phyloP scores from a whole-genome alignment of 192 early-diverging fungal species.

The Bifiguratus adelaidae region DNA sequence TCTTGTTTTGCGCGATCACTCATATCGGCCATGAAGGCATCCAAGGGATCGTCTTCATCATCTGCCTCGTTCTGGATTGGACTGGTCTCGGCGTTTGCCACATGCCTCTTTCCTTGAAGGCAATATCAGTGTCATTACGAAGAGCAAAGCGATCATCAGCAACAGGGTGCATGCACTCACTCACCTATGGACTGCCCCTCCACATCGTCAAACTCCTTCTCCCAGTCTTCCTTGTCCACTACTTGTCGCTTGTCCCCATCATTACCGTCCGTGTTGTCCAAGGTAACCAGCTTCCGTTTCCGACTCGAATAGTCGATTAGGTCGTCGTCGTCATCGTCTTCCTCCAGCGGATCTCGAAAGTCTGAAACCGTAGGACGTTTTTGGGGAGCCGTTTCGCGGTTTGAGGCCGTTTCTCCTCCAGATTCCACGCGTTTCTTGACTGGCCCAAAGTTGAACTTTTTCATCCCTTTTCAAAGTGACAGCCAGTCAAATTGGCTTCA shows the following conservation, averaged over 20 bases:
- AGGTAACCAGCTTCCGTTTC: slow-evolving; percentile 10
- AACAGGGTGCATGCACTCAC: neutral
- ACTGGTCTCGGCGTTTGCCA: neutral
- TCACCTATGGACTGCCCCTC: neutral
- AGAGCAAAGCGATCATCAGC: slow-evolving; percentile 17
- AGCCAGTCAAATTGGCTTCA: no score
- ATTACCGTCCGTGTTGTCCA: slow-evolving; percentile 25
- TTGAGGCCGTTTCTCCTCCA: no score
- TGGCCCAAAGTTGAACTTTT: no score
- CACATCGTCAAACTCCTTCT: neutral
- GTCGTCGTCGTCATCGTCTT: slow-evolving; percentile 2
- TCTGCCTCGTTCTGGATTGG: slow-evolving; percentile 10
- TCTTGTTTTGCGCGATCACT: slow-evolving; percentile 34
- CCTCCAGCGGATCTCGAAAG: neutral
- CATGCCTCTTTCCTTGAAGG: slow-evolving; percentile 8
- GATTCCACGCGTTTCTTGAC: no score
- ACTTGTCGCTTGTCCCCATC: slow-evolving; percentile 9
- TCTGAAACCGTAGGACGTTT: no score
- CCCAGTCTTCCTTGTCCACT: slow-evolving; percentile 11
- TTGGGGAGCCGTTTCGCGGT: no score
- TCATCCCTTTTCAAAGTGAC: no score
- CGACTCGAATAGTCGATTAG: neutral
- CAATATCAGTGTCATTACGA: slow-evolving; percentile 18
- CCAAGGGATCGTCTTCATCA: slow-evolving; percentile 64
- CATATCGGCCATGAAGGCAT: slow-evolving; percentile 78